Conservation (phyloP, 1,284 basidiomycete species). For the Ceratobasidium sp. region DNA sequence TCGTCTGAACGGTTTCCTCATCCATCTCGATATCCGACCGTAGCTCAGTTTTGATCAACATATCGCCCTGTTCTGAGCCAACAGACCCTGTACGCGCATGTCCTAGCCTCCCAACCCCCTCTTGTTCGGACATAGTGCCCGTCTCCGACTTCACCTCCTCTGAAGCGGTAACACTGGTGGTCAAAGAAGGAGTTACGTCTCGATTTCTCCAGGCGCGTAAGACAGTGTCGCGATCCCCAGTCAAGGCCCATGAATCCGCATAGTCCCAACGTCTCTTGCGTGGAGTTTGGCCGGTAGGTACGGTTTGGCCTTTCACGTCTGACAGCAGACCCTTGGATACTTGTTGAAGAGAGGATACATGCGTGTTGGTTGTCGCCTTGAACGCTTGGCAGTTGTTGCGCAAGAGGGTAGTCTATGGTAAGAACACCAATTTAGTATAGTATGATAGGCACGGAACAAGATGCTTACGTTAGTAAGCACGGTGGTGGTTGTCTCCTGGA, state of each 20-base stretch:
- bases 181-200: constrained; percentile 33
- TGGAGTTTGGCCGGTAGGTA: constrained; percentile 76
- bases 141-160: constrained; percentile 21
- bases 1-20: background rate
- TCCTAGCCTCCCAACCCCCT: background rate
- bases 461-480: constrained; percentile 67
- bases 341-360: constrained; percentile 65
- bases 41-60: constrained; percentile 3
- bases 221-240: constrained; percentile 70
- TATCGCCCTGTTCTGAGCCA: background rate
- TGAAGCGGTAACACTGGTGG: constrained; percentile 16
- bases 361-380: constrained; percentile 50
- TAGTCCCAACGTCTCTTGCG: constrained; percentile 77
- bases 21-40: constrained; percentile 24
- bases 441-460: background rate
- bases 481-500: constrained; percentile 64
- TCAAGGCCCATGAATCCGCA: constrained; percentile 76
- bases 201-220: constrained; percentile 62
- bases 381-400: constrained; percentile 40
- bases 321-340: constrained; percentile 67
- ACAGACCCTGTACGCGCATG: background rate
- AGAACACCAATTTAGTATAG: constrained; percentile 10
- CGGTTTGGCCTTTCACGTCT: constrained; percentile 72
- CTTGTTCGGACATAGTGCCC: constrained; percentile 1
- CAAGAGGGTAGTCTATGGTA: constrained; percentile 13